Percentiles rank a stretch among this genome's conserved stretches.
Evolutionary conservation across 1,139 yeast species (phyloP).

Genomic region (Blastobotrys aristatus): DNA sequence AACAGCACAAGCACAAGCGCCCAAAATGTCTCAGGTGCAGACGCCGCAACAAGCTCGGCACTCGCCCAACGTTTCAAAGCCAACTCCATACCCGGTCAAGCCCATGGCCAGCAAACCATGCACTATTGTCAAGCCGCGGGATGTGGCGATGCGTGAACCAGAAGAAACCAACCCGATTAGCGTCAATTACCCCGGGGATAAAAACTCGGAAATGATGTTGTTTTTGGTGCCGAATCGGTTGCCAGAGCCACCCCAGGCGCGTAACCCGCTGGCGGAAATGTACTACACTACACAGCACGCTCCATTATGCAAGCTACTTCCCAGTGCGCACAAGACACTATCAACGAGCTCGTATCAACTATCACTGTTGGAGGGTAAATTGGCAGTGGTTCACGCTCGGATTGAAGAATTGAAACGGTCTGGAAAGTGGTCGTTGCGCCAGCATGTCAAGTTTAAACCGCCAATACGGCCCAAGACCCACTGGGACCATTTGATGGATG

Average conservation of each 20-base stretch:
- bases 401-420: conserved; percentile 87
- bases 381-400: conserved; percentile 85
- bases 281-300: conserved; percentile 83
- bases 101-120: too few species aligned
- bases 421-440: conserved; percentile 88
- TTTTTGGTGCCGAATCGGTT: conserved; percentile 35
- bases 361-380: conserved; percentile 86
- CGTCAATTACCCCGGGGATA: conserved; percentile 16
- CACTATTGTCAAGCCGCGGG: too few species aligned
- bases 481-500: conserved; percentile 72
- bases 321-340: conserved; percentile 79
- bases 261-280: conserved; percentile 68
- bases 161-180: conserved; percentile 17
- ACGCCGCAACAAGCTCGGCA: neutral
- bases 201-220: conserved; percentile 27
- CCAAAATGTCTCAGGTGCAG: too few species aligned
- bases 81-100: neutral
- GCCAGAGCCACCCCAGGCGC: conserved; percentile 33
- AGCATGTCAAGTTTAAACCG: conserved; percentile 66
- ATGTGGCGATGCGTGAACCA: conserved; percentile 7
- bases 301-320: conserved; percentile 74
- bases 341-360: conserved; percentile 82
- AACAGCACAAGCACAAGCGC: neutral
- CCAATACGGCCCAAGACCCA: conserved; percentile 59
- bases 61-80: neutral